Evolutionary conservation across 1,139 yeast species (phyloP).

Genomic region (Suhomyces taliae): DNA sequence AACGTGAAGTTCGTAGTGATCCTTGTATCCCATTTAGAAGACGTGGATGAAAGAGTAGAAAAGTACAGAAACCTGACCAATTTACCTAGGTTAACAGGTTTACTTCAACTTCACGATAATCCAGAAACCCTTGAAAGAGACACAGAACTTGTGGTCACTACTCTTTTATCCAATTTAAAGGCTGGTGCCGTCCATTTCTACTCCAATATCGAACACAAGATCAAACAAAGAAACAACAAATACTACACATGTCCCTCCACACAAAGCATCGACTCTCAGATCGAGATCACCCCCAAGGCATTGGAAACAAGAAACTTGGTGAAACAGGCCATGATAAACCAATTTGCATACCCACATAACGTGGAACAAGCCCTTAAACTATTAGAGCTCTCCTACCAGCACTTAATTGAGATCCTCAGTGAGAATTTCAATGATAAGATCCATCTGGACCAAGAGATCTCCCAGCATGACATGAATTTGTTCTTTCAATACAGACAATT

Average conservation of each 20-base stretch:
- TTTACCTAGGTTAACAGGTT: conserved; percentile 31
- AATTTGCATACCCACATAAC: conserved; percentile 36
- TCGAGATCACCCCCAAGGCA: conserved; percentile 38
- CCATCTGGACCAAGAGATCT: conserved; percentile 15
- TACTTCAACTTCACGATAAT: conserved; percentile 24
- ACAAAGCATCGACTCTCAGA: conserved; percentile 25
- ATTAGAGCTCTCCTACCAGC: conserved; percentile 38
- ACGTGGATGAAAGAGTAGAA: conserved; percentile 23
- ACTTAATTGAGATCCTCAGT: conserved; percentile 27
- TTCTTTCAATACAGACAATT: conserved; percentile 40
- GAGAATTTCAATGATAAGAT: conserved; percentile 19
- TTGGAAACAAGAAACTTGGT: conserved; percentile 42
- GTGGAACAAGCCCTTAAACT: conserved; percentile 31
- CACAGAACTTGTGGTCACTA: conserved; percentile 28
- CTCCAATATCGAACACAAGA: conserved; percentile 28
- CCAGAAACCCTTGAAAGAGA: conserved; percentile 24
- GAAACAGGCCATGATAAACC: conserved; percentile 38
- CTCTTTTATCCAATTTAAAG: conserved; percentile 33
- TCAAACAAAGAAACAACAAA: conserved; percentile 38
- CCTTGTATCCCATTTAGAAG: conserved; percentile 20
- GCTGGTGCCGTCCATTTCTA: conserved; percentile 37
- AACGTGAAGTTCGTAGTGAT: conserved; percentile 31
- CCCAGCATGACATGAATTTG: conserved; percentile 31
- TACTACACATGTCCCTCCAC: conserved; percentile 39
- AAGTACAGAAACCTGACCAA: conserved; percentile 31